Evolutionary conservation across 2,329 filamentous ascomycete species (phyloP).

Genomic region (Onygena corvina): DNA sequence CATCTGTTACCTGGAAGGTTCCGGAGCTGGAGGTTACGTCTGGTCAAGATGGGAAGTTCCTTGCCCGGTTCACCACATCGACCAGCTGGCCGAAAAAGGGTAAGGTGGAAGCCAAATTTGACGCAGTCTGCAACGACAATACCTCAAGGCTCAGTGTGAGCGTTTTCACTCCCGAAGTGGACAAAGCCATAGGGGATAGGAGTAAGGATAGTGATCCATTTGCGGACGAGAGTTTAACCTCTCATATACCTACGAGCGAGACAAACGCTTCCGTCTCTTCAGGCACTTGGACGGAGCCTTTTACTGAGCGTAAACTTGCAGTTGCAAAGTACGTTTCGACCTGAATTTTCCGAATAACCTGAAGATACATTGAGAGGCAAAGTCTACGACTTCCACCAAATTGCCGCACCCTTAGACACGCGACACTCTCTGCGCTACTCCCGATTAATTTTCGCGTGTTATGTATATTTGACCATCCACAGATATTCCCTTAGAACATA

Average conservation of each 20-base stretch:
- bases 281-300: slow-evolving; percentile 54
- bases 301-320: slow-evolving; percentile 54
- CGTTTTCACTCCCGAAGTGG: slow-evolving; percentile 15
- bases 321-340: slow-evolving; percentile 62
- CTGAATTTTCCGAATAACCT: slow-evolving; percentile 15
- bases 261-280: slow-evolving; percentile 20
- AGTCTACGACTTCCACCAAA: no score
- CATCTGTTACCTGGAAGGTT: slow-evolving; percentile 36
- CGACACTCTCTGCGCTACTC: not conserved
- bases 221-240: slow-evolving; percentile 32
- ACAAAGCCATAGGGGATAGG: slow-evolving; percentile 18
- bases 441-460: not conserved
- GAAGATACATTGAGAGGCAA: no score
- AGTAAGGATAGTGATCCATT: slow-evolving; percentile 35
- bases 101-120: slow-evolving; percentile 72
- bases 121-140: slow-evolving; percentile 45
- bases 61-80: slow-evolving; percentile 70
- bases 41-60: slow-evolving; percentile 55
- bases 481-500: not conserved
- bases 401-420: not conserved
- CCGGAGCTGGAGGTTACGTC: slow-evolving; percentile 43
- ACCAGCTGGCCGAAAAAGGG: slow-evolving; percentile 59
- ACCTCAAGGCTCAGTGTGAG: slow-evolving; percentile 56
- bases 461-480: not conserved
- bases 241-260: slow-evolving; percentile 16